Evolutionary conservation across 2,329 filamentous ascomycete species (phyloP).

Genomic region (Curvularia eragrostidis): DNA sequence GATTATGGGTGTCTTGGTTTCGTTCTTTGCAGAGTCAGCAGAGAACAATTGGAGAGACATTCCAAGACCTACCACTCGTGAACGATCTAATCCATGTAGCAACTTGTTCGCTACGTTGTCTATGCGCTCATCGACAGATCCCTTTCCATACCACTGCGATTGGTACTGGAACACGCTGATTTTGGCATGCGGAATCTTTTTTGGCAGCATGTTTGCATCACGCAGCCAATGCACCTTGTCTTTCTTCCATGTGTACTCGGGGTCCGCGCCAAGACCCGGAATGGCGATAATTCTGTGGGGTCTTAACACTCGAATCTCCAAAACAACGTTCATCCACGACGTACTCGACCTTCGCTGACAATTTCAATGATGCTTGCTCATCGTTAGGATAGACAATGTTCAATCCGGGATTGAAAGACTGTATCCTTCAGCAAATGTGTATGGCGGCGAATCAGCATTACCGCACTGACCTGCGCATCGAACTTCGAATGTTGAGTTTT

Average conservation of each 20-base stretch:
- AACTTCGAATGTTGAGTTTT: constrained; percentile 26
- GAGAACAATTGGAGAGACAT: not conserved
- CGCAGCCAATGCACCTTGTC: constrained; percentile 38
- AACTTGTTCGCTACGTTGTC: constrained; percentile 36
- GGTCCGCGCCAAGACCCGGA: constrained; percentile 39
- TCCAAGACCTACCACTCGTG: constrained; percentile 23
- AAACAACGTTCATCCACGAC: not conserved
- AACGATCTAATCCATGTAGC: constrained; percentile 25
- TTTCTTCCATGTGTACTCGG: constrained; percentile 39
- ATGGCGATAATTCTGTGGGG: constrained; percentile 37
- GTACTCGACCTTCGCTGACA: constrained; percentile 24
- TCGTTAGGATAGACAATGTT: constrained; percentile 26
- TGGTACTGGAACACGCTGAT: constrained; percentile 42
- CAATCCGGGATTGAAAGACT: constrained; percentile 25
- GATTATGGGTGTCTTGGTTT: constrained; percentile 36
- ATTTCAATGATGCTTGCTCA: constrained; percentile 17
- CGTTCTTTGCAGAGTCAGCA: constrained; percentile 20
- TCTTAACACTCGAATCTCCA: constrained; percentile 2
- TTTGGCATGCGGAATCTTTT: constrained; percentile 35
- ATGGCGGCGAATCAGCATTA: not conserved
- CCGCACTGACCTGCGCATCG: constrained; percentile 25
- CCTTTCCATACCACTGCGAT: constrained; percentile 41
- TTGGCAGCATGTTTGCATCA: constrained; percentile 38
- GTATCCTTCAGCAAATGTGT: not conserved
- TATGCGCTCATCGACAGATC: constrained; percentile 37